Conservation (phyloP, 1,139 yeast genomes). For the Citeromyces siamensis region DNA sequence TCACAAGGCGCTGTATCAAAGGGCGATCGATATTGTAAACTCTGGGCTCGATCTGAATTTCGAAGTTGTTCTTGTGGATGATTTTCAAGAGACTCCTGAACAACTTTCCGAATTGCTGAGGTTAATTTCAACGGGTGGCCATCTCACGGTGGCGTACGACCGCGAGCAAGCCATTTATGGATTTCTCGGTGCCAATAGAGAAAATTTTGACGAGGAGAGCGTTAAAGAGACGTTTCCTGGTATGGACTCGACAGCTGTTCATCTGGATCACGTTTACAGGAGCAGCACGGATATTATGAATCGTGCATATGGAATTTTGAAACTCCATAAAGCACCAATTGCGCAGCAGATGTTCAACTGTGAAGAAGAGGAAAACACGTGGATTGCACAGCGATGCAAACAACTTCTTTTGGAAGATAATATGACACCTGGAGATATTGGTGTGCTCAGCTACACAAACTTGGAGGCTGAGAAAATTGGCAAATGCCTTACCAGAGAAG, state of each 20-base stretch:
- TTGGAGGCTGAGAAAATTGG: slow-evolving; percentile 33
- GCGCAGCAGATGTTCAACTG: not conserved
- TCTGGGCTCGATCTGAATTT: slow-evolving; percentile 5
- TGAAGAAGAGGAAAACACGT: slow-evolving; percentile 25
- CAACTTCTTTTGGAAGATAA: slow-evolving; percentile 31
- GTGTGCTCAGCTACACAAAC: slow-evolving; percentile 42
- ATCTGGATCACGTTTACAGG: slow-evolving; percentile 40
- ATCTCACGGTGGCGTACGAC: slow-evolving; percentile 24
- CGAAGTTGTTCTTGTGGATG: slow-evolving; percentile 46
- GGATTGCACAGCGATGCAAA: slow-evolving; percentile 32
- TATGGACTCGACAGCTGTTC: slow-evolving; percentile 16
- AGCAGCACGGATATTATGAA: slow-evolving; percentile 42
- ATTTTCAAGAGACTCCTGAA: slow-evolving; percentile 60
- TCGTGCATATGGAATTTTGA: slow-evolving; percentile 24
- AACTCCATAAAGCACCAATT: slow-evolving; percentile 10
- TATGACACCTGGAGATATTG: slow-evolving; percentile 37
- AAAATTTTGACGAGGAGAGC: slow-evolving; percentile 14
- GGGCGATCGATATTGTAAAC: slow-evolving; percentile 3
- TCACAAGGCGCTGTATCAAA: slow-evolving; percentile 1
- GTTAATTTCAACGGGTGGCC: slow-evolving; percentile 26
- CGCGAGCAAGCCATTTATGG: slow-evolving; percentile 13
- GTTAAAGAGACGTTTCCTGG: slow-evolving; percentile 12
- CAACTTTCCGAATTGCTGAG: slow-evolving; percentile 33
- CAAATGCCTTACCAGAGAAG: slow-evolving; percentile 26
- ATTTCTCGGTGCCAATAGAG: slow-evolving; percentile 42